phyloP scores from a whole-genome alignment of 2,329 filamentous ascomycete genomes.

The Nigrospora oryzae region DNA sequence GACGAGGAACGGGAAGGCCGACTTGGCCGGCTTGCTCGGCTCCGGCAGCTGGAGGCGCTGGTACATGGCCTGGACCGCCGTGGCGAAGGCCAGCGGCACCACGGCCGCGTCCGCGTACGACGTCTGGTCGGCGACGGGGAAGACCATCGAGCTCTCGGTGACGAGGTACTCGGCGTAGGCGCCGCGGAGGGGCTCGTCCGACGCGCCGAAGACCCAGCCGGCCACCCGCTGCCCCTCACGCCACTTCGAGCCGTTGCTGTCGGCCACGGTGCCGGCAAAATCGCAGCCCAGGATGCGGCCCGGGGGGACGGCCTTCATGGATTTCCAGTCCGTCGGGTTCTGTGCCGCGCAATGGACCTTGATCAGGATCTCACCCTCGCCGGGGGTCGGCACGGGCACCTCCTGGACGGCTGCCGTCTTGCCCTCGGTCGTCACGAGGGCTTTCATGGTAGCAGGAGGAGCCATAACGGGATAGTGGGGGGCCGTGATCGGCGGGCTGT shows the following conservation, averaged over 20 bases:
- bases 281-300: slow-evolving; percentile 23
- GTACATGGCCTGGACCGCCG: slow-evolving; percentile 28
- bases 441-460: slow-evolving; percentile 20
- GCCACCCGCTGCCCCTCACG: slow-evolving; percentile 21
- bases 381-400: slow-evolving; percentile 17
- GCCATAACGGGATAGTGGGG: no score
- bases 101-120: slow-evolving; percentile 17
- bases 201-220: slow-evolving; percentile 21
- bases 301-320: slow-evolving; percentile 5
- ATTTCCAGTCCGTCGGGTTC: slow-evolving; percentile 27
- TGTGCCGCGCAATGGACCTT: slow-evolving; percentile 21
- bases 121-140: slow-evolving; percentile 16
- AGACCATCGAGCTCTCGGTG: slow-evolving; percentile 17
- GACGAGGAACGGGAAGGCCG: slow-evolving; percentile 21
- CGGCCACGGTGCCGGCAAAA: slow-evolving; percentile 21
- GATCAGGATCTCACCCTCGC: slow-evolving; percentile 22
- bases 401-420: slow-evolving; percentile 20
- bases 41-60: slow-evolving; percentile 19
- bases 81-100: slow-evolving; percentile 30
- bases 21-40: slow-evolving; percentile 17
- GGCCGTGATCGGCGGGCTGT: no score
- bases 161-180: slow-evolving; percentile 20
- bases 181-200: slow-evolving; percentile 14
- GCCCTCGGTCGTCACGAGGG: slow-evolving; percentile 25
- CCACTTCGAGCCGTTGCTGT: slow-evolving; percentile 20